These are phyloP conservation scores for Calonectria fujianensis DNA, from an alignment of 2,329 filamentous ascomycete species.

Conservation along the genomic window DNA sequence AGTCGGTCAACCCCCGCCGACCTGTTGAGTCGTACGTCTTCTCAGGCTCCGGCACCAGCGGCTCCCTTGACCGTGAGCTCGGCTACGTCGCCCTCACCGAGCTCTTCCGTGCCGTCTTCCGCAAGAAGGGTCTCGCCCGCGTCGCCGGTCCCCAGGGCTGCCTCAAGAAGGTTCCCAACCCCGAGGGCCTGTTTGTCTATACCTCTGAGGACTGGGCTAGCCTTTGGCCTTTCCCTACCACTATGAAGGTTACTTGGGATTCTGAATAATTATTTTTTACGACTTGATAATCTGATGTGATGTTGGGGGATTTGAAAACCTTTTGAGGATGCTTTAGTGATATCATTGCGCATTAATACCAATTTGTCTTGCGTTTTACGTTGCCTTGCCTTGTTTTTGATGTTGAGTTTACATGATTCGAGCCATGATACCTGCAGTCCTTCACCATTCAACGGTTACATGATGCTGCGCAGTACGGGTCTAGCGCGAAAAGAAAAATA, in stretches of 20 bases:
- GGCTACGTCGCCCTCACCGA: constrained; percentile 78
- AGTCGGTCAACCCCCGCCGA: constrained; percentile 77
- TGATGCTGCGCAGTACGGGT: too few relatives aligned
- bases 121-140: constrained; percentile 75
- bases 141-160: constrained; percentile 79
- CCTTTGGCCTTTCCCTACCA: constrained; percentile 67
- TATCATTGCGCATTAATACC: constrained; percentile 32
- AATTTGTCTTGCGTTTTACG: constrained; percentile 25
- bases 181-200: constrained; percentile 75
- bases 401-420: background rate
- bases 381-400: background rate
- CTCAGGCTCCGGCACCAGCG: constrained; percentile 77
- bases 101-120: constrained; percentile 80
- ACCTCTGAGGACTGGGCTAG: constrained; percentile 79
- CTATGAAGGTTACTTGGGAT: constrained; percentile 74
- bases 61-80: constrained; percentile 76
- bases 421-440: too few relatives aligned
- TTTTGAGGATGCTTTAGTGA: constrained; percentile 9
- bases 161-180: constrained; percentile 77
- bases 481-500: too few relatives aligned
- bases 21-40: constrained; percentile 79
- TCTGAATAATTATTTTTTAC: constrained; percentile 50
- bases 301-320: background rate
- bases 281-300: constrained; percentile 2
- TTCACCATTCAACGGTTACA: too few relatives aligned